Percentiles rank a stretch among this genome's conserved stretches.
Conservation (phyloP, 106 monocot species). For the Dendrobium huoshanense region DNA sequence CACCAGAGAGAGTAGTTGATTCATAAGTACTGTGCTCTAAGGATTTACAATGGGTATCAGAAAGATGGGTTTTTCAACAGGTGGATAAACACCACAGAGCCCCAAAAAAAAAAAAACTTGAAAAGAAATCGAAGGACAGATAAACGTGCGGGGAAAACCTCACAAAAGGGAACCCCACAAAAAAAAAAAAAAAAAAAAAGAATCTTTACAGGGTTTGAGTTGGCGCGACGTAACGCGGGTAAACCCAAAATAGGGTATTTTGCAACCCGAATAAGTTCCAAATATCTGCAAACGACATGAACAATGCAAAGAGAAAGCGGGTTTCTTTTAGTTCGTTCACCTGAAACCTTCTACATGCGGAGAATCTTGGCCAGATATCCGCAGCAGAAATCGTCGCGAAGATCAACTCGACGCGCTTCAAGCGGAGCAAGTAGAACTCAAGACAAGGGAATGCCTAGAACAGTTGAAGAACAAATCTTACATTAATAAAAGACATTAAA, state of each 20-base stretch:
- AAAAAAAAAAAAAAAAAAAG: neutral
- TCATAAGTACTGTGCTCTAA: neutral
- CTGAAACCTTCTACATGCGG: neutral
- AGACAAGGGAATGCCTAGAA: neutral
- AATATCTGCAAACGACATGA: neutral
- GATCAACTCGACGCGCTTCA: neutral
- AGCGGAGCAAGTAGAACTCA: neutral
- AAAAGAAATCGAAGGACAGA: neutral
- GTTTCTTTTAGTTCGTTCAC: neutral
- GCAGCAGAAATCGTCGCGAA: neutral
- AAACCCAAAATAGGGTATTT: neutral
- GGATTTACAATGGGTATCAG: neutral
- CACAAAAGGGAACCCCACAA: neutral
- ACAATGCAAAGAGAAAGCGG: neutral
- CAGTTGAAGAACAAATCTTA: neutral
- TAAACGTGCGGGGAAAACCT: neutral
- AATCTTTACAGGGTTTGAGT: neutral
- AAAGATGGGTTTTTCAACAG: neutral
- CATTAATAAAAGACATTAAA: neutral
- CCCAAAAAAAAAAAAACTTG: neutral
- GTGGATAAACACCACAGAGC: neutral
- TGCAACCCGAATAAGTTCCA: neutral
- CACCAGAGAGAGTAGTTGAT: neutral
- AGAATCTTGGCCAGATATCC: neutral
- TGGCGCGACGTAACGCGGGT: neutral